A percentile compares a stretch with the other conserved stretches of the same genome.
Conservation (phyloP, 331 rosid genomes). For the Saraca asoca region DNA sequence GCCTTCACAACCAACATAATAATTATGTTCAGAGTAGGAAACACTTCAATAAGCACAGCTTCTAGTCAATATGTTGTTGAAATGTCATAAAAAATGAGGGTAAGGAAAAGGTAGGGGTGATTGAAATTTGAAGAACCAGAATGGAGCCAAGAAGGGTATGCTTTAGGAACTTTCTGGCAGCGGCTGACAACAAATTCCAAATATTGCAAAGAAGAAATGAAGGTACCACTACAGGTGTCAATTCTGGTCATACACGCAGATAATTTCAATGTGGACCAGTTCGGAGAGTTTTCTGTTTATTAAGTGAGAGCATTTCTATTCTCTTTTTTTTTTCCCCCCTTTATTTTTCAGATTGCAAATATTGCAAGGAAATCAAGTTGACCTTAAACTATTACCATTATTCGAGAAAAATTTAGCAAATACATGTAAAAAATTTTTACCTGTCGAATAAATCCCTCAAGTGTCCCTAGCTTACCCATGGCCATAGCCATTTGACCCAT, state of each 20-base stretch:
- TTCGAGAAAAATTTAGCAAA: constrained; percentile 9
- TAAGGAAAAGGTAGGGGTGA: not conserved
- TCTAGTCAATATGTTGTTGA: constrained; percentile 1
- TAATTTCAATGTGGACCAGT: not conserved
- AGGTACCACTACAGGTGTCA: not conserved
- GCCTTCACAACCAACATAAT: constrained; percentile 56
- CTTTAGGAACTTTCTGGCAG: too few relatives aligned
- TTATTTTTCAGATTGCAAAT: not conserved
- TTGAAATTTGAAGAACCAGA: not conserved
- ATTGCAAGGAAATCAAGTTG: constrained; percentile 15
- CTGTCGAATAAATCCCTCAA: constrained; percentile 97
- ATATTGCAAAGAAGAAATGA: not conserved
- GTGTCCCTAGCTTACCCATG: constrained; percentile 99
- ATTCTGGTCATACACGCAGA: not conserved
- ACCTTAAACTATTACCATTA: not conserved
- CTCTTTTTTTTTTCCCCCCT: too few relatives aligned
- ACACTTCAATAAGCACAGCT: not conserved
- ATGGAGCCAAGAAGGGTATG: not conserved
- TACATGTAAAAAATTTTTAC: constrained; percentile 42
- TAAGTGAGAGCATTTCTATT: not conserved
- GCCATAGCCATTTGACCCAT: constrained; percentile 99
- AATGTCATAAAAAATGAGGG: not conserved
- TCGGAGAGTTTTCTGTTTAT: not conserved
- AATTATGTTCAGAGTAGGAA: constrained; percentile 17
- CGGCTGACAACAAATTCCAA: too few relatives aligned